Evolutionary conservation across 1,284 basidiomycete species (phyloP), one percentile per base, ranked within the genome.

Genomic region (Sphaerobolus stellatus): DNA sequence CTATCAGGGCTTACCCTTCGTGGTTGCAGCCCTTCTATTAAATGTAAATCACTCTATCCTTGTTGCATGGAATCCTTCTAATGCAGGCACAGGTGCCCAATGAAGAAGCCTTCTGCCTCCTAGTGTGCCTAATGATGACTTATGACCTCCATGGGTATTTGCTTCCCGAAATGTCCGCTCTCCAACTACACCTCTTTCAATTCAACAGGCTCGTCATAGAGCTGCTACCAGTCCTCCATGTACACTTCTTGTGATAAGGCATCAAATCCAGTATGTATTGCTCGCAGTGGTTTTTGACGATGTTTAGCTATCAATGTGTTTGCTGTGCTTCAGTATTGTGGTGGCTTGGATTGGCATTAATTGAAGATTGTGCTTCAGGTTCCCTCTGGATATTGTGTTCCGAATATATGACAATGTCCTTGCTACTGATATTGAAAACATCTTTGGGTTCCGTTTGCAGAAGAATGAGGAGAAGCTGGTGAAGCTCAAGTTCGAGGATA

Each of bases 61-160:
- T 54, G 20, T 43, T 20, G 38, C 44, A 18, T 27, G 5, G 20
- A 29, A 44, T 48, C 33, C 45, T 18, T 3, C 33, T 18, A 48
- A 4, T 62, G 22, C 18, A 43, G n/a, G n/a, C n/a, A 14, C 11
- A 97, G 94, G 97, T 98, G 95, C 94, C 94, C 16, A 94, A 98
- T 61, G 94, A 98, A 73, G 96, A 99, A 71, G 96, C 96, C 0
- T 99, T 99, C 69, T 94, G 88, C 61, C 83, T 98, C 4, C 81
- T 99, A 16, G 94, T 98, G n/a, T 80, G 96, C 52, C 72, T 99
- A n/a, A 99, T 99, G 96, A 82, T 97, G 61, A 90, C 92, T 3
- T 99, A 99, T 69, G 95, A 96, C 67, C 78, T 99, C 2, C 85
- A 96, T 46, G 94, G 94, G 0, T 96, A 98, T 71, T 99, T 94